Percentiles rank a stretch among this genome's conserved stretches.
Conservation (phyloP, 2,329 filamentous ascomycete species). For the Coniochaeta sp. region DNA sequence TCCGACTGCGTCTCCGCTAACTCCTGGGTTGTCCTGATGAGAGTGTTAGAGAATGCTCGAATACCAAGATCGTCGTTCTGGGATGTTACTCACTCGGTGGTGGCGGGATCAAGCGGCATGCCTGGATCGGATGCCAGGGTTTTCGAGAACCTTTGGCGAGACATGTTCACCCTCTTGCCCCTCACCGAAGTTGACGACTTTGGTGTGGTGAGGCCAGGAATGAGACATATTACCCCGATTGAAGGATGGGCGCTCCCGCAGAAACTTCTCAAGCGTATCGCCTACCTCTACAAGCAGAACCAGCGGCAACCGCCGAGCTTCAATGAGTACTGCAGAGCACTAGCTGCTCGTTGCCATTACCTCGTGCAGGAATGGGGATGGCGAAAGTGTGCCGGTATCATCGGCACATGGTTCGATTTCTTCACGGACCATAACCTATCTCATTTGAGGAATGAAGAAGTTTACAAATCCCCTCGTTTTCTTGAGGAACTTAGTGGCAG, state of each 20-base stretch:
- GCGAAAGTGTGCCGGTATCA: slow-evolving; percentile 47
- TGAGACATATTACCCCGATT: slow-evolving; percentile 27
- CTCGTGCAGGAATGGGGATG: slow-evolving; percentile 61
- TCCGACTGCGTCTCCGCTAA: slow-evolving; percentile 36
- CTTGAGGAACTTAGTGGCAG: slow-evolving; percentile 44
- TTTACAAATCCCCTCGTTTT: slow-evolving; percentile 52
- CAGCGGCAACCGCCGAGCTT: slow-evolving; percentile 50
- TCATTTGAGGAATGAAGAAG: slow-evolving; percentile 59
- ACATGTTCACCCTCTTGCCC: slow-evolving; percentile 53
- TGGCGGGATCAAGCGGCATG: slow-evolving; percentile 27
- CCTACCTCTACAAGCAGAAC: slow-evolving; percentile 50
- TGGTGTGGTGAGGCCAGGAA: slow-evolving; percentile 38
- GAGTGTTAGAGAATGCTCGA: slow-evolving; percentile 39
- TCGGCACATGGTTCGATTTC: slow-evolving; percentile 60
- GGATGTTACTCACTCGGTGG: slow-evolving; percentile 43
- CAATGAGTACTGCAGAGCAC: slow-evolving; percentile 56
- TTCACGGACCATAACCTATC: slow-evolving; percentile 56
- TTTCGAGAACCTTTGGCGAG: slow-evolving; percentile 52
- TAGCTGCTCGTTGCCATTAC: slow-evolving; percentile 54
- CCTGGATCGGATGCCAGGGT: slow-evolving; percentile 32
- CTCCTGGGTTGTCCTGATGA: slow-evolving; percentile 53
- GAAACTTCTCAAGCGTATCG: slow-evolving; percentile 47
- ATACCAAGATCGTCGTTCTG: slow-evolving; percentile 52
- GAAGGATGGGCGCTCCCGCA: slow-evolving; percentile 58
- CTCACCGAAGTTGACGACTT: slow-evolving; percentile 50